A percentile compares a stretch with the other conserved stretches of the same genome.
These are phyloP conservation scores for Fusarium sp. DNA, from an alignment of 2,329 filamentous ascomycete species.

Conservation along the genomic window DNA sequence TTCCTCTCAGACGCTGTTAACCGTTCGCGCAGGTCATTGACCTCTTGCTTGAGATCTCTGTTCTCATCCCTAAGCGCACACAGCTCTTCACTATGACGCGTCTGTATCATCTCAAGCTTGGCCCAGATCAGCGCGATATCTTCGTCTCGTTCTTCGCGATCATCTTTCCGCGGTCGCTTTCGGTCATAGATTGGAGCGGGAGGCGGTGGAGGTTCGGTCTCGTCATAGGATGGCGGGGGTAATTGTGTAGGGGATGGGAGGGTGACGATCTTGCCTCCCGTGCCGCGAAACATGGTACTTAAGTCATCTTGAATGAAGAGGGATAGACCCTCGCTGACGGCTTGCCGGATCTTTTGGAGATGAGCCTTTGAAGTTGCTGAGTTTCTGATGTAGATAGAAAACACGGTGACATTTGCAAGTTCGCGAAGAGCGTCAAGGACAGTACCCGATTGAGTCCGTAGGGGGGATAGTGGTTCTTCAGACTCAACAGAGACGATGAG, in stretches of 20 bases:
- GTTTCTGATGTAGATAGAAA: constrained; percentile 12
- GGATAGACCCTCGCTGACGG: background rate
- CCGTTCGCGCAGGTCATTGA: background rate
- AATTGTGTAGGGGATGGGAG: background rate
- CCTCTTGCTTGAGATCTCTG: constrained; percentile 1
- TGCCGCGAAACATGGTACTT: constrained; percentile 5
- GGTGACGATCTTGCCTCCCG: constrained; percentile 9
- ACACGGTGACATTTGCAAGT: background rate
- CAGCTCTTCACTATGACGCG: background rate
- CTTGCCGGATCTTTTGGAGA: constrained; percentile 2
- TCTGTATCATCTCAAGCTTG: background rate
- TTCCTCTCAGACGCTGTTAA: background rate
- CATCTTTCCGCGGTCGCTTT: constrained; percentile 2
- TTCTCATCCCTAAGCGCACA: background rate
- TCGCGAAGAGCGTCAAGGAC: constrained; percentile 23
- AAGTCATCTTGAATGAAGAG: constrained; percentile 1
- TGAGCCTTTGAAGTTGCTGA: background rate
- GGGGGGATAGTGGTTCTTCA: constrained; percentile 9
- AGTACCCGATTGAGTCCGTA: constrained; percentile 6
- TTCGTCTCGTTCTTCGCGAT: background rate
- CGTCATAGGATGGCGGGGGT: background rate
- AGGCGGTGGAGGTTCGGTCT: constrained; percentile 4
- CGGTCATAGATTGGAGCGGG: background rate
- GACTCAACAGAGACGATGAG: constrained; percentile 3
- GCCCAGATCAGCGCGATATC: constrained; percentile 15